A percentile compares a stretch with the other conserved stretches of the same genome.
Conservation (phyloP, 345 rosid species). For the Clausena lansium region DNA sequence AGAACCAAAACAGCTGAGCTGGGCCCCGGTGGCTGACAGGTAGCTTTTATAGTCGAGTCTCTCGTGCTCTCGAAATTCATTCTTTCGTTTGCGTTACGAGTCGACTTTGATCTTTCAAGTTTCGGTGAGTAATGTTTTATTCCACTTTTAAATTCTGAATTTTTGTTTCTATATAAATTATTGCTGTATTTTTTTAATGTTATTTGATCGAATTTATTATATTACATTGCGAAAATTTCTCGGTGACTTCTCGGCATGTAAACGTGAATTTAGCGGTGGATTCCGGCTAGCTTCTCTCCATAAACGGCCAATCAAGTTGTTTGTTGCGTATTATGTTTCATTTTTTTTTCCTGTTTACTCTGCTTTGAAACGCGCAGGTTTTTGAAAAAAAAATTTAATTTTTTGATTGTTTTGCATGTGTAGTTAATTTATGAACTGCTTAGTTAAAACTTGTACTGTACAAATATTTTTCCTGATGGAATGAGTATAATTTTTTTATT, state of each 20-base stretch:
- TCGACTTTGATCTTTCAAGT: neutral
- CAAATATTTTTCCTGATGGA: too few species aligned
- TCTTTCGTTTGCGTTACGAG: neutral
- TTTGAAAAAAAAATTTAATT: neutral
- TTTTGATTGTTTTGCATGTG: neutral
- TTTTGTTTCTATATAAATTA: neutral
- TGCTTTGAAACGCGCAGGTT: neutral
- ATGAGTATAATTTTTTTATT: too few species aligned
- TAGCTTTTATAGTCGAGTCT: neutral
- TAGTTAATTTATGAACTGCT: neutral
- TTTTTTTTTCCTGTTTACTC: neutral
- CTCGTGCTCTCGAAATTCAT: neutral
- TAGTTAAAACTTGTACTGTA: too few species aligned
- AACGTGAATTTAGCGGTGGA: neutral
- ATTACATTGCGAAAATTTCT: neutral
- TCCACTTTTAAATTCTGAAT: neutral
- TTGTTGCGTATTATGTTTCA: neutral
- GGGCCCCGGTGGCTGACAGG: constrained; percentile 27
- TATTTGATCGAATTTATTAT: neutral
- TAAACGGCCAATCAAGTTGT: neutral
- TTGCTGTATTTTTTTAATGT: neutral
- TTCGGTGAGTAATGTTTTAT: constrained; percentile 24
- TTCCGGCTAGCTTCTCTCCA: neutral
- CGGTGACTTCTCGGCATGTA: neutral
- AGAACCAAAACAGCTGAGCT: neutral